Evolutionary conservation across 2,329 filamentous ascomycete species (phyloP).

Genomic region (Epichloe gansuensis): DNA sequence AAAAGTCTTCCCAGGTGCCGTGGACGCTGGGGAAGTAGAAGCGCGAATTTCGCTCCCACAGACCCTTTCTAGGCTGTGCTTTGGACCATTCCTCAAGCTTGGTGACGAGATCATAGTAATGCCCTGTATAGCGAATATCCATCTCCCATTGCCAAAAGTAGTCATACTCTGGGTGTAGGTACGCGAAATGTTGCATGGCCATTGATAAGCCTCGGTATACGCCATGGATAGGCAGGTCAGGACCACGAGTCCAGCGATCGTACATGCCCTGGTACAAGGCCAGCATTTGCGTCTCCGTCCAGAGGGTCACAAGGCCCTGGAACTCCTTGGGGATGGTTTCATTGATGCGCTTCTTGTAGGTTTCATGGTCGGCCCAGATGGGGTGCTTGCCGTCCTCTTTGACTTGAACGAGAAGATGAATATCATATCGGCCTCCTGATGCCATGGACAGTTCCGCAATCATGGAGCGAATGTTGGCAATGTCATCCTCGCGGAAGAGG

Average conservation of each 20-base stretch:
- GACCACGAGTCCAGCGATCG: conserved; percentile 55
- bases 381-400: conserved; percentile 62
- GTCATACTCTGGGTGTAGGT: conserved; percentile 79
- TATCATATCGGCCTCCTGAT: conserved; percentile 76
- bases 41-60: conserved; percentile 69
- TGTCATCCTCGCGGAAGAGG: conserved; percentile 64
- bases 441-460: conserved; percentile 71
- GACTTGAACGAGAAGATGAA: conserved; percentile 76
- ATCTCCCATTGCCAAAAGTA: conserved; percentile 95
- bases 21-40: conserved; percentile 71
- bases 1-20: conserved; percentile 70
- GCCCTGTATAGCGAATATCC: conserved; percentile 81
- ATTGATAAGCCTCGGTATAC: conserved; percentile 89
- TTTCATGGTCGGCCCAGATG: conserved; percentile 63
- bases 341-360: conserved; percentile 54
- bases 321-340: conserved; percentile 73
- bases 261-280: conserved; percentile 80
- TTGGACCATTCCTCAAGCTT: conserved; percentile 58
- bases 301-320: conserved; percentile 75
- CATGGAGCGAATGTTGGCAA: conserved; percentile 71
- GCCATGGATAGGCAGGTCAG: conserved; percentile 69
- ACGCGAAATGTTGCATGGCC: conserved; percentile 88
- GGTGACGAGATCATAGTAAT: conserved; percentile 66
- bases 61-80: conserved; percentile 62
- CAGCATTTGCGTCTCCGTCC: conserved; percentile 90